These are phyloP conservation scores for Cryptococcus deneoformans DNA, from an alignment of 1,284 basidiomycete species.

Conservation along the genomic window DNA sequence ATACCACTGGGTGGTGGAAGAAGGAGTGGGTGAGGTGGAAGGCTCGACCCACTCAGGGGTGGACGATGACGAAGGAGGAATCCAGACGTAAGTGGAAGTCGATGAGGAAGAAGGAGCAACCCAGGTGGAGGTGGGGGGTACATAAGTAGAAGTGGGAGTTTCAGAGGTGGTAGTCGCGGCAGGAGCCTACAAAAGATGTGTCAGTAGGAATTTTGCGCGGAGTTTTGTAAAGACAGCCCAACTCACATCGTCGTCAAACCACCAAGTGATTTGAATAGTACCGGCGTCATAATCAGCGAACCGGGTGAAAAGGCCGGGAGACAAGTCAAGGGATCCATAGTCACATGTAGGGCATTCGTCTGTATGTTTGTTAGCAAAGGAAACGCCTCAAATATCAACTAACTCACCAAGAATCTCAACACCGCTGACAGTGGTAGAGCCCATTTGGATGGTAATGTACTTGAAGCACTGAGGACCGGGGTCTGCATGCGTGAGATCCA, in stretches of 20 bases:
- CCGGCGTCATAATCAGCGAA: constrained; percentile 49
- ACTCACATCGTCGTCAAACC: constrained; percentile 36
- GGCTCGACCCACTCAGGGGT: constrained; percentile 24
- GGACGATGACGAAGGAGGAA: constrained; percentile 35
- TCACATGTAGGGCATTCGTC: constrained; percentile 34
- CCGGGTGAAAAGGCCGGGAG: constrained; percentile 53
- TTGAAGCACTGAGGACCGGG: constrained; percentile 54
- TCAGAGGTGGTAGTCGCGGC: constrained; percentile 20
- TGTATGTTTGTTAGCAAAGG: neutral
- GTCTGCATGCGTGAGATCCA: constrained; percentile 7
- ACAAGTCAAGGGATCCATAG: constrained; percentile 55
- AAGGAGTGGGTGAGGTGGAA: constrained; percentile 12
- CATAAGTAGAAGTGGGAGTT: constrained; percentile 8
- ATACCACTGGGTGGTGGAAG: neutral
- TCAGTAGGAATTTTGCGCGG: constrained; percentile 17
- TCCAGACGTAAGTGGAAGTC: constrained; percentile 25
- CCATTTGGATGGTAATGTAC: constrained; percentile 54
- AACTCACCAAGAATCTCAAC: constrained; percentile 53
- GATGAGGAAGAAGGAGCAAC: constrained; percentile 12
- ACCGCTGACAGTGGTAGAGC: constrained; percentile 51
- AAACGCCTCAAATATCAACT: neutral
- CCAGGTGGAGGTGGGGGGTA: constrained; percentile 16
- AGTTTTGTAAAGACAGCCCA: neutral
- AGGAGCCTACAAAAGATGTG: constrained; percentile 5
- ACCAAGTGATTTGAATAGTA: constrained; percentile 51